Base-by-base conservation (phyloP, 768 basidiomycete species). In the Daedaleopsis sinensis region DNA sequence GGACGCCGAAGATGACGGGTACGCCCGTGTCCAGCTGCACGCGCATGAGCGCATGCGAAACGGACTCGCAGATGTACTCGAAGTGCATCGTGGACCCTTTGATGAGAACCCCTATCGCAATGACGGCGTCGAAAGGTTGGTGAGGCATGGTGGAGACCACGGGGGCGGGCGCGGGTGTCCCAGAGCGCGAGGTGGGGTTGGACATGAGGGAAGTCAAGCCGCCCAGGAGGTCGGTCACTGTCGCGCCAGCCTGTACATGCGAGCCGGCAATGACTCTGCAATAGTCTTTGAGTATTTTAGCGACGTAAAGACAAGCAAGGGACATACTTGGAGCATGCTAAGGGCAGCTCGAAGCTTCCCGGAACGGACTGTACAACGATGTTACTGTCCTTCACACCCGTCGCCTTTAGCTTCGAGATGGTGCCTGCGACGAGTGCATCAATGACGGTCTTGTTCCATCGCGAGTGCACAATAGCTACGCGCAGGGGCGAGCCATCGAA, bases 61-160 rank as follows among this genome's bases (percentile, higher is more conserved):
- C 96, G 62, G 88, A 86, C 69, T 98, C 94, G 75, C 85, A 92
- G 74, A 98, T 99, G 82, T 99, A 99, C 75, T 99, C 97, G 75
- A 98, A 99, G 79, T 99, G 97, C 94, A 97, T 97, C 18, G 97
- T 98, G 1, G 87, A 82, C 55, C 97, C 96, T 74, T 99, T 99
- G 81, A 99, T 97, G 72, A 99, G 88, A 39, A 96, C 94, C 15
- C 97, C 97, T 70, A 98, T 93, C 55, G 97, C 95, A 73, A 99
- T 96, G 65, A 97, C 88, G 15, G 95, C 97, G 73, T 96, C 90
- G 68, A 98, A 98, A 0, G 96, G 90, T 57, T 82, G 80, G 16
- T 71, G 75, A 44, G 84, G 82, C 42, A 81, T 77, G 65, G 76
- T 78, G 5, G 58, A 61, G 24, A 64, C 35, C 16, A 74, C 61